phyloP scores from a whole-genome alignment of 2,329 filamentous ascomycete species.

The Fusarium domesticum region DNA sequence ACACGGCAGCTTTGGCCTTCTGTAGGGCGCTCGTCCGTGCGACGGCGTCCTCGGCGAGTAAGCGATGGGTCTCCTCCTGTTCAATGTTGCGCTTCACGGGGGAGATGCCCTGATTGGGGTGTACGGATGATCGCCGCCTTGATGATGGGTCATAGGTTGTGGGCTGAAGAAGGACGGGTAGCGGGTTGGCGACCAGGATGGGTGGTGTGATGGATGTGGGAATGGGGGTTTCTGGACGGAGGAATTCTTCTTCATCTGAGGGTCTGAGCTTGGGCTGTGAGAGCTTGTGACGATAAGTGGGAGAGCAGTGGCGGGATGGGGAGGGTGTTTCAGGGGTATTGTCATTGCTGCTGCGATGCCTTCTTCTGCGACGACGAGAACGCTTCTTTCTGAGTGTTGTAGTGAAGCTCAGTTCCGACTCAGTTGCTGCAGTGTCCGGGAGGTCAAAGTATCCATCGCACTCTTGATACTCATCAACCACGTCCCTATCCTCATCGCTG shows the following conservation, averaged over 20 bases:
- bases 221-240: conserved; percentile 30
- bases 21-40: conserved; percentile 54
- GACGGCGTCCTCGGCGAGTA: conserved; percentile 55
- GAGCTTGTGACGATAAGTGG: conserved; percentile 25
- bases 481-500: conserved; percentile 34
- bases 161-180: conserved; percentile 55
- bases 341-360: conserved; percentile 33
- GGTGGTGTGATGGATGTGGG: conserved; percentile 47
- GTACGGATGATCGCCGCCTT: conserved; percentile 13
- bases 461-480: conserved; percentile 29
- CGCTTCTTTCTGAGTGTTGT: conserved; percentile 49
- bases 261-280: conserved; percentile 25
- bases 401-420: conserved; percentile 38
- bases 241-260: conserved; percentile 26
- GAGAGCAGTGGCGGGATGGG: conserved; percentile 19
- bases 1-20: conserved; percentile 58
- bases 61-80: conserved; percentile 53
- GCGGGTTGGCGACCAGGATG: conserved; percentile 47
- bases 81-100: conserved; percentile 57
- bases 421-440: conserved; percentile 4
- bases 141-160: conserved; percentile 51
- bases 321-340: conserved; percentile 16
- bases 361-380: conserved; percentile 38
- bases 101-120: conserved; percentile 47
- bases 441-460: conserved; percentile 8